These are phyloP conservation scores for Neoboletus subvelutipes DNA, from an alignment of 768 basidiomycete species.

Conservation along the genomic window DNA sequence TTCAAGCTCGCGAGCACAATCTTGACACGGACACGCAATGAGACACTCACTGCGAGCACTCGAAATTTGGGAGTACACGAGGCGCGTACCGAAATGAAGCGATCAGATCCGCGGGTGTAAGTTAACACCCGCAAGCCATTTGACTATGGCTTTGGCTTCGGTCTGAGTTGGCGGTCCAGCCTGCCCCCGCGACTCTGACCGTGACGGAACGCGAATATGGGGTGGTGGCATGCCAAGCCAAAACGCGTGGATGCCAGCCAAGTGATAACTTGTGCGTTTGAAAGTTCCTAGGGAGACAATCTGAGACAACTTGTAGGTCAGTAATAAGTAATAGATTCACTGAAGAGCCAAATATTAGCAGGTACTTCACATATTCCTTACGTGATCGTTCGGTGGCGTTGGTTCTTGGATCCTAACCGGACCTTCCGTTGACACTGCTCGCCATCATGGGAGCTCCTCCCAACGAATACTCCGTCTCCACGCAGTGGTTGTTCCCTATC, in stretches of 20 bases:
- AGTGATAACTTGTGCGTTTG: background rate
- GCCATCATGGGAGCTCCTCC: conserved; percentile 22
- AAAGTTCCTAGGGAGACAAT: conserved; percentile 3
- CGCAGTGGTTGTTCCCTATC: conserved; percentile 75
- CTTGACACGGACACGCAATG: conserved; percentile 1
- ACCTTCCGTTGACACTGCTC: background rate
- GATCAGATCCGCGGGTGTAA: conserved; percentile 35
- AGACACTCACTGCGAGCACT: conserved; percentile 7
- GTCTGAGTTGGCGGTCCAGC: conserved; percentile 18
- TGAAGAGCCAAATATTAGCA: background rate
- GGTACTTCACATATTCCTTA: conserved; percentile 13
- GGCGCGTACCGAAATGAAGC: conserved; percentile 23
- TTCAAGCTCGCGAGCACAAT: conserved; percentile 1
- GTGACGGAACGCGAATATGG: conserved; percentile 2
- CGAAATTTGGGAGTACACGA: conserved; percentile 22
- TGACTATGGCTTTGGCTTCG: conserved; percentile 17
- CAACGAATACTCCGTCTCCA: conserved; percentile 29
- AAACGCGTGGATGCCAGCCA: background rate
- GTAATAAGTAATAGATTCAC: conserved; percentile 13
- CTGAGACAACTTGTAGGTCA: conserved; percentile 10
- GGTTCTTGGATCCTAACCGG: conserved; percentile 6
- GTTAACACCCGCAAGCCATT: conserved; percentile 14
- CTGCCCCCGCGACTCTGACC: conserved; percentile 3
- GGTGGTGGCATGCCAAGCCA: conserved; percentile 1
- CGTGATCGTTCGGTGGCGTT: conserved; percentile 29